Base-by-base conservation (phyloP, 2,329 filamentous ascomycete genomes). In the Colletotrichum viniferum region DNA sequence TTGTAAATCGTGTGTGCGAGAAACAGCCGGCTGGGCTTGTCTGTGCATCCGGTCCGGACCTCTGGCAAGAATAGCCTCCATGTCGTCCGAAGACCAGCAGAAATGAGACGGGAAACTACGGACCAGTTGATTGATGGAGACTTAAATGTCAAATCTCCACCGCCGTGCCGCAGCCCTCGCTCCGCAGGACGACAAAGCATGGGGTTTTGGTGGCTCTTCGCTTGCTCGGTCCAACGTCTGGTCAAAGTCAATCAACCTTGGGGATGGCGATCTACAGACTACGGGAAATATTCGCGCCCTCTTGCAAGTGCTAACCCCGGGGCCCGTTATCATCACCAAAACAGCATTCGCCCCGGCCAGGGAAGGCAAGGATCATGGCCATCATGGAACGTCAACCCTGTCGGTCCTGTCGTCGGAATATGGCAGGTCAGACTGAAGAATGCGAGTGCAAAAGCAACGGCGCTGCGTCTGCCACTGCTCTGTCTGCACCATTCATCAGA, bases 331-430 rank as follows among this genome's bases (percentile, higher is more conserved):
- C 73, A 60, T 69, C 73, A 73, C 73, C 56, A 73, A 75, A 75
- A 75, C 34, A 72, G 73, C 48, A 75, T 68, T 63, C 69, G 69
- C 63, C 28, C 69, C 73, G 73, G 69, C 73, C 73, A 75, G 73
- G 69, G 61, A 43, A 13, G 71, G 74, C 71, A 76, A 74, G 74
- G 74, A 76, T 74, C 61, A 71, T 66, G 21, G 61, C 26, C 71
- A 74, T 74, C 65, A 71, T 74, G 71, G 74, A 74, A 69, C 71
- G 24, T 74, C 66, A 74, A 76, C 74, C 74, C 74, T 76, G 74
- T 76, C 74, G 74, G 74, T 69, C 60, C 60, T 24, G 62, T 55
- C 71, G 66, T 76, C 74, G 74, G 65, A 76, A 76, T 76, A 43
- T 63, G 74, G 74, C 74, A 76, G 74, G 74, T 76, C 74, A 69